Conservation (phyloP, 768 basidiomycete genomes). For the Hemileccinum rubropunctum region DNA sequence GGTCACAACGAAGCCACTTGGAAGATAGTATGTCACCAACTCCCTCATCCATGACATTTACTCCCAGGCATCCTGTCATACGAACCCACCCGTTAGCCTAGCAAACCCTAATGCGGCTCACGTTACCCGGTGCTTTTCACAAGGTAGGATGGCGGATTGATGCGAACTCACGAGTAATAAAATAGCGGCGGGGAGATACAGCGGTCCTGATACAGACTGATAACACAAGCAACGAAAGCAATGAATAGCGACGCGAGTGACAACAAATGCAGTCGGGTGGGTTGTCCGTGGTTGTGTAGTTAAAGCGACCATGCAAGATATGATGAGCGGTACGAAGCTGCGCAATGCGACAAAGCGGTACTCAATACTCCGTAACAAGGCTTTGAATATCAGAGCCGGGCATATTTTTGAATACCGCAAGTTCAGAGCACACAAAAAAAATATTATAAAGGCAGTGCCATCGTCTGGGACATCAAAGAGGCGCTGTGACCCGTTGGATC, state of each 20-base stretch:
- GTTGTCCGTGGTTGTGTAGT: constrained; percentile 17
- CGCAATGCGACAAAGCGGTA: constrained; percentile 10
- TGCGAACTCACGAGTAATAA: constrained; percentile 17
- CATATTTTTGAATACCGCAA: constrained; percentile 19
- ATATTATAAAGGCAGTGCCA: constrained; percentile 52
- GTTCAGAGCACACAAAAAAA: constrained; percentile 15
- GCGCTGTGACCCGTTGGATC: constrained; percentile 49
- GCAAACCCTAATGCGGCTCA: constrained; percentile 12
- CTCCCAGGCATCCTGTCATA: constrained; percentile 12
- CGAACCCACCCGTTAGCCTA: neutral
- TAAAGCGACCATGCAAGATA: constrained; percentile 15
- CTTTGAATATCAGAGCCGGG: constrained; percentile 17
- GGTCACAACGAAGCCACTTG: neutral
- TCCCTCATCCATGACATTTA: neutral
- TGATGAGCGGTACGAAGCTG: constrained; percentile 13
- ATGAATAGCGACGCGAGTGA: constrained; percentile 8
- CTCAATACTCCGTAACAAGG: constrained; percentile 8
- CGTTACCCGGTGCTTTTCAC: constrained; percentile 19
- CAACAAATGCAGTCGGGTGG: constrained; percentile 6
- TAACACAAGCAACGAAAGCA: constrained; percentile 17
- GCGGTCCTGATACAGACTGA: constrained; percentile 23
- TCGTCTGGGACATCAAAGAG: constrained; percentile 53
- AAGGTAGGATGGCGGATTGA: constrained; percentile 15
- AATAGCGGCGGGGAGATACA: constrained; percentile 19
- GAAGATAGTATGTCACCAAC: constrained; percentile 1